These are phyloP conservation scores for Vaccinium macrocarpon DNA, from an alignment of 148 eudicot genomes.

Conservation along the genomic window DNA sequence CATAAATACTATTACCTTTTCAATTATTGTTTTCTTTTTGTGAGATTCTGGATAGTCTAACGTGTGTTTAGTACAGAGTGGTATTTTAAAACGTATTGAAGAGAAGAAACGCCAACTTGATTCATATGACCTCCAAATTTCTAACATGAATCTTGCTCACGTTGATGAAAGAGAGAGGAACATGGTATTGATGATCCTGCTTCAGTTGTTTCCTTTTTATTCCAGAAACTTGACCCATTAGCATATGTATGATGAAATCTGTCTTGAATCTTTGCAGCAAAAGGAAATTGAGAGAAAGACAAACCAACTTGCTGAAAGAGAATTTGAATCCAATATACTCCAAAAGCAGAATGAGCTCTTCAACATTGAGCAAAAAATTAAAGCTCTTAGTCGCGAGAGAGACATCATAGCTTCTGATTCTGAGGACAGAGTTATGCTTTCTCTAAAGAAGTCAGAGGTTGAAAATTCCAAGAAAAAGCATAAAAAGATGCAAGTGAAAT, in stretches of 20 bases:
- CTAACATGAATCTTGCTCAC: constrained; percentile 40
- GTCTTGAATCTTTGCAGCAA: constrained; percentile 37
- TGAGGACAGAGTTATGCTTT: constrained; percentile 62
- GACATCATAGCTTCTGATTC: constrained; percentile 58
- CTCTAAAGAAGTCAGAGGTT: constrained; percentile 59
- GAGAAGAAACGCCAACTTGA: constrained; percentile 63
- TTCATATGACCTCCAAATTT: constrained; percentile 44
- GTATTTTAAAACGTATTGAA: constrained; percentile 42
- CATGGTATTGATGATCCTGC: constrained; percentile 38
- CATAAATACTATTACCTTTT: not conserved
- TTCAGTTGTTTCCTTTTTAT: constrained; percentile 8
- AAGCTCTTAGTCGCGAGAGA: constrained; percentile 53
- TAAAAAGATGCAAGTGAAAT: constrained; percentile 67
- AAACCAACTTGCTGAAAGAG: constrained; percentile 49
- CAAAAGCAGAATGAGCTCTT: constrained; percentile 44
- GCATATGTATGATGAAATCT: not conserved
- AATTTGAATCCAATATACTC: constrained; percentile 39
- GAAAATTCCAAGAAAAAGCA: constrained; percentile 60
- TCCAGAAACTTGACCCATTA: not conserved
- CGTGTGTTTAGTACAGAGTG: constrained; percentile 35
- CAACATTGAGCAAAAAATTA: constrained; percentile 44
- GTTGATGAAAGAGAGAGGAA: constrained; percentile 72
- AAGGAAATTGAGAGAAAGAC: constrained; percentile 60
- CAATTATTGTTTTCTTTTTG: constrained; percentile 9
- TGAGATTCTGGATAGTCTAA: constrained; percentile 1